Evolutionary conservation across 1,284 basidiomycete genomes (phyloP), one percentile per base, ranked within the genome.

Genomic region (Ustilago bromivora): DNA sequence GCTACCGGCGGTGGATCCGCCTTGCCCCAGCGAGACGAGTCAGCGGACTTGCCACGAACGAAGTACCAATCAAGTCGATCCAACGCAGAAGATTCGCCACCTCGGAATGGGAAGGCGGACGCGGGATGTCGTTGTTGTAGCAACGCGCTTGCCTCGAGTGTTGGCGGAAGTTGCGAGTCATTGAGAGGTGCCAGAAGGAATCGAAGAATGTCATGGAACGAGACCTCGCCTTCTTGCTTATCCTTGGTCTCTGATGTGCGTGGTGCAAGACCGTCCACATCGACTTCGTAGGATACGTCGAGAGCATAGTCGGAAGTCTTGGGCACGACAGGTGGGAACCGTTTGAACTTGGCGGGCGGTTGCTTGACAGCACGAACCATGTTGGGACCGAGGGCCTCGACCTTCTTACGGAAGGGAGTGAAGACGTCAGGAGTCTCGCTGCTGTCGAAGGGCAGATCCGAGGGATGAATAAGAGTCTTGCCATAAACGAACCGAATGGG

Each of bases 351-450:
- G 56, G 59, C 28, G 2, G 82, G 82, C 12, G 74, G 53, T 12
- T 60, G 60, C 61, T 79, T 76, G 57, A 67, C 58, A 17, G 81
- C 80, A 13, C 82, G 77, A 3, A 82, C 82, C 79, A 89, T 84
- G 11, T 81, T 77, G 7, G 86, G 60, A 0, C 87, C 87, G 9
- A 83, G 66, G n/a, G 88, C 86, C 68, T 89, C 89, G 38, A 89
- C 87, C 43, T 84, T 82, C 71, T 88, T 88, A 19, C 89, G 80
- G 81, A 89, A 89, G 4, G 85, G 85, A 0, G 89, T 89, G 62
- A 88, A 89, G 41, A 89, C 87, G 71, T 89, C 88, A 3, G 89
- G 88, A 6, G 87, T 88, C 28, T 88, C 71, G 8, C 66, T 77
- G 35, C 86, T 75, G 4, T 86, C 57, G 79, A 89, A 89, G 0